Base-by-base conservation (phyloP, 139 green algal genomes). In the Penium margaritaceum region DNA sequence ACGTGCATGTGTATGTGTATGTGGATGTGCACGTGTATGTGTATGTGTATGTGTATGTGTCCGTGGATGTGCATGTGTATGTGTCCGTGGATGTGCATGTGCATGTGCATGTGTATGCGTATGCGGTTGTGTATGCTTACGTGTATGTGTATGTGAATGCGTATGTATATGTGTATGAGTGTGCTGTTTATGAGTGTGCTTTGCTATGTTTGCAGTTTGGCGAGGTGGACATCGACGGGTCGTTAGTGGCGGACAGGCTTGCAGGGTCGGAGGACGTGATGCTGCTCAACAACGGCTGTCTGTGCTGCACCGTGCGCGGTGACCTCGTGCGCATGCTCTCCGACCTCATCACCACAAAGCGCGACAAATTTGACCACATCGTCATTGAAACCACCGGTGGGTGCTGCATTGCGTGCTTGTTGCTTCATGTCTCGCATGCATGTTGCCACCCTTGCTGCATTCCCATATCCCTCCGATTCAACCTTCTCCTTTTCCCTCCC, bases 301-400 rank as follows among this genome's bases (percentile, higher is more conserved):
- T 96, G 43, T 98, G 93, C 89, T 98, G 93, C 84, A 95, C 91
- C 2, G 91, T 96, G 32, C 83, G 89, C 1, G 90, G 89, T 21
- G 92, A 97, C 81, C 85, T 97, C 7, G 85, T 97, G 9, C 72
- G 88, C 2, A 93, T 89, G 64, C 79, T 97, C 3, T 80, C 81
- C 44, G 82, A 84, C 29, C 84, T 97, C 81, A 87, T 92, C 62
- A 41, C 74, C 15, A 43, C 27, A 5, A 68, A 57, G 29, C 12
- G 17, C 2, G 74, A 83, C 63, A 75, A 89, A 46, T 91, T 96
- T 71, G 93, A 98, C 77, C 89, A 94, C 63, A 80, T 98, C 15
- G 66, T 98, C 17, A 96, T 98, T 43, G 93, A 98, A 81, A 98
- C 93, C n/a, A 98, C 93, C 1, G 63, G 71, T 78, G 34, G 9